Evolutionary conservation across 495 filamentous ascomycete genomes (phyloP).

Genomic region (Polyplosphaeria fusca): DNA sequence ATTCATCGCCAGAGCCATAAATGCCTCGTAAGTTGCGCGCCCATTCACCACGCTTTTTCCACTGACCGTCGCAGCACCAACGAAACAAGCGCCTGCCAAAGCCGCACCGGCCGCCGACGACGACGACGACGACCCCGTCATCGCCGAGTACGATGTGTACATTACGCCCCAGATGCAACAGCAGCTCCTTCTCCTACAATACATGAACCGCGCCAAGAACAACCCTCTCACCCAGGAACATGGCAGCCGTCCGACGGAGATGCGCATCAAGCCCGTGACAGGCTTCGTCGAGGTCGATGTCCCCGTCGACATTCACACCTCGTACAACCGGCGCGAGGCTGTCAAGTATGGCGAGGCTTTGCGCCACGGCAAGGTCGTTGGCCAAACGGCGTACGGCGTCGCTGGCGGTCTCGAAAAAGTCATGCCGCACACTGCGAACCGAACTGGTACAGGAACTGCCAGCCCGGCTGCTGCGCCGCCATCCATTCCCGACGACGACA

Average conservation of each 20-base stretch:
- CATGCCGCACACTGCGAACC: neutral
- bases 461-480: neutral
- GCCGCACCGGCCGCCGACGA: constrained; percentile 2
- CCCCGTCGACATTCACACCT: constrained; percentile 57
- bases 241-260: constrained; percentile 53
- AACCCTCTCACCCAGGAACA: constrained; percentile 56
- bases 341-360: constrained; percentile 65
- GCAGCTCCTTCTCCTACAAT: constrained; percentile 67
- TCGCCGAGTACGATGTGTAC: constrained; percentile 60
- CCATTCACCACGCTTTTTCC: too few relatives aligned
- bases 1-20: too few relatives aligned
- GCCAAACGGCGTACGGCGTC: constrained; percentile 57
- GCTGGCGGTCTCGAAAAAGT: constrained; percentile 50
- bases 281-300: constrained; percentile 75
- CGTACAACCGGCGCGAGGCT: constrained; percentile 65
- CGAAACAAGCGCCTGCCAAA: too few relatives aligned
- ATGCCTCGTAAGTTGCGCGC: too few relatives aligned
- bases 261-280: constrained; percentile 65
- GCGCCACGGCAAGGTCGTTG: constrained; percentile 57
- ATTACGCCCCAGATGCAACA: constrained; percentile 45
- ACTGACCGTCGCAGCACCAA: too few relatives aligned
- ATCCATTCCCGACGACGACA: constrained; percentile 40
- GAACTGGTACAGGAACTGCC: constrained; percentile 12
- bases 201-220: constrained; percentile 53
- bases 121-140: constrained; percentile 54